Conservation (phyloP, 495 filamentous ascomycete species). For the Usnea hakonensis region DNA sequence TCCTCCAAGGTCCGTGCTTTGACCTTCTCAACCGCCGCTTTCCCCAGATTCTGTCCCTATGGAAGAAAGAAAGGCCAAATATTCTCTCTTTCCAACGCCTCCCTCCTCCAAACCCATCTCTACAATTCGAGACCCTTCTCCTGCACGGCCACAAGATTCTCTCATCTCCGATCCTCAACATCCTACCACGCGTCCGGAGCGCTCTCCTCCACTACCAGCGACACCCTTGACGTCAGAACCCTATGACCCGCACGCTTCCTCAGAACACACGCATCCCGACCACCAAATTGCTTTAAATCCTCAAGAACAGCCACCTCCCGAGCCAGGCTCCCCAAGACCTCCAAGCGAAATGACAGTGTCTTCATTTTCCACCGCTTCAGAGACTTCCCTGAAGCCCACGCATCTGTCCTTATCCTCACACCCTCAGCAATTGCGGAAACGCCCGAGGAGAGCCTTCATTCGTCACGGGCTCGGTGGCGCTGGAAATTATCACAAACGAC, state of each 20-base stretch:
- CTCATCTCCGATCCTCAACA: neutral
- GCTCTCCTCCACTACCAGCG: neutral
- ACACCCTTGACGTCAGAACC: neutral
- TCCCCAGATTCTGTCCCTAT: conserved; percentile 9
- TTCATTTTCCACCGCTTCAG: conserved; percentile 17
- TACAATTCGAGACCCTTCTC: neutral
- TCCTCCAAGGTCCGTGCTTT: conserved; percentile 10
- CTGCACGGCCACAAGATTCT: neutral
- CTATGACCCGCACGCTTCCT: neutral
- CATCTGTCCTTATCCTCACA: conserved; percentile 6
- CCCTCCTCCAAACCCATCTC: conserved; percentile 1
- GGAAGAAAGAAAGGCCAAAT: conserved; percentile 10
- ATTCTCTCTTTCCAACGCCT: conserved; percentile 8
- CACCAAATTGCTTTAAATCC: neutral
- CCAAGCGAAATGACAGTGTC: conserved; percentile 7
- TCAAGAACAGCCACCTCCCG: neutral
- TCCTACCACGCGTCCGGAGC: neutral
- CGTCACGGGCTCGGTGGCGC: conserved; percentile 25
- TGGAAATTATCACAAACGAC: conserved; percentile 24
- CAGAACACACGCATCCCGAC: neutral
- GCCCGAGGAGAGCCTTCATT: conserved; percentile 21
- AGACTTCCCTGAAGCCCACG: conserved; percentile 12
- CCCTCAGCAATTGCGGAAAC: conserved; percentile 3
- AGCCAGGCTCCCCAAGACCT: neutral
- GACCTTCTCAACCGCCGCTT: conserved; percentile 4